phyloP scores from a whole-genome alignment of 2,329 filamentous ascomycete genomes.

The Ophiostoma australiae region DNA sequence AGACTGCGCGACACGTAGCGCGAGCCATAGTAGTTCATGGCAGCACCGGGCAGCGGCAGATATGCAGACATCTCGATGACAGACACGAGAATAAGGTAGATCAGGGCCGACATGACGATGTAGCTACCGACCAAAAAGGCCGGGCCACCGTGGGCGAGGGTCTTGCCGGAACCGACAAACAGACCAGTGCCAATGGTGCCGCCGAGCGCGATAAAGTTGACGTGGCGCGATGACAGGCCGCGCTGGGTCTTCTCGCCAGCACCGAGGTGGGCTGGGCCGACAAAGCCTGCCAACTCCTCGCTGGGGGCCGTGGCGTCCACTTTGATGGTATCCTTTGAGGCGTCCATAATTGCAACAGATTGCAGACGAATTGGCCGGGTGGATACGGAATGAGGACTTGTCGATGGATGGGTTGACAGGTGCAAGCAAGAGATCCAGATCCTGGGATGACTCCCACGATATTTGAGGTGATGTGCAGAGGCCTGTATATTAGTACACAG shows the following conservation, averaged over 20 bases:
- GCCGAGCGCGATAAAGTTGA: constrained; percentile 37
- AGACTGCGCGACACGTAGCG: constrained; percentile 33
- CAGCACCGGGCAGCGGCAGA: constrained; percentile 58
- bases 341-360: background rate
- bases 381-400: no score
- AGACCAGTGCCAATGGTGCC: constrained; percentile 40
- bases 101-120: constrained; percentile 42
- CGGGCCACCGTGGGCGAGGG: constrained; percentile 45
- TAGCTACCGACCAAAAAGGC: constrained; percentile 40
- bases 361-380: no score
- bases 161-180: constrained; percentile 49
- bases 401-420: background rate
- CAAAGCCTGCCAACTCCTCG: constrained; percentile 6
- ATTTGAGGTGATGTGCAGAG: background rate
- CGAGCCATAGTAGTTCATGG: constrained; percentile 61
- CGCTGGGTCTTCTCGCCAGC: background rate
- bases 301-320: background rate
- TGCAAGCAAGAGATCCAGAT: background rate
- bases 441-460: background rate
- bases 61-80: constrained; percentile 66
- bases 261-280: background rate
- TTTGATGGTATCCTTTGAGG: background rate
- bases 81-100: constrained; percentile 60
- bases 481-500: background rate
- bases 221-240: constrained; percentile 27